phyloP scores from a whole-genome alignment of 768 basidiomycete genomes.

The Inosperma sp. region DNA sequence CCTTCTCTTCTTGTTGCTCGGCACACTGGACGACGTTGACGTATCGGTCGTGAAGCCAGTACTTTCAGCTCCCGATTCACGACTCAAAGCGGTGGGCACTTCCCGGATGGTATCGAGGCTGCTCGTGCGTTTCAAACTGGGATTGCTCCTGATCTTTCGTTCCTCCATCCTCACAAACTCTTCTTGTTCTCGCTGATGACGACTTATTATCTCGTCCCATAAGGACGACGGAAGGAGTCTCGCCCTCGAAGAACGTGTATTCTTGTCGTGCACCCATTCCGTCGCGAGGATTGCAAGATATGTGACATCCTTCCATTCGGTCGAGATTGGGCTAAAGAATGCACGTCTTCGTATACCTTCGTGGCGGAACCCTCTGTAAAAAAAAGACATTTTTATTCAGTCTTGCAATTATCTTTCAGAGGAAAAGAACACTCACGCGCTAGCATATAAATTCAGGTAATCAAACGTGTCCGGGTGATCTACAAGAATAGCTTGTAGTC shows the following conservation, averaged over 20 bases:
- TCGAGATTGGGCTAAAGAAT: slow-evolving; percentile 41
- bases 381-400: neutral
- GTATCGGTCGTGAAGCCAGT: slow-evolving; percentile 8
- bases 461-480: slow-evolving; percentile 40
- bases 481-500: slow-evolving; percentile 50
- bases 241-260: slow-evolving; percentile 10
- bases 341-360: slow-evolving; percentile 61
- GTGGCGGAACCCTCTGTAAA: slow-evolving; percentile 49
- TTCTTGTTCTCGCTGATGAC: slow-evolving; percentile 56
- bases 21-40: neutral
- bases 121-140: slow-evolving; percentile 28
- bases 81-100: slow-evolving; percentile 1
- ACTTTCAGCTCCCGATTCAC: slow-evolving; percentile 10
- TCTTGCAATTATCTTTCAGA: neutral
- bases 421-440: slow-evolving; percentile 22
- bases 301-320: slow-evolving; percentile 55
- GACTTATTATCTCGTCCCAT: slow-evolving; percentile 60
- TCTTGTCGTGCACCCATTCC: slow-evolving; percentile 42
- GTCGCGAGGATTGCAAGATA: slow-evolving; percentile 58
- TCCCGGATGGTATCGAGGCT: slow-evolving; percentile 43
- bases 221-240: slow-evolving; percentile 34
- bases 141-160: neutral
- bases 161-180: slow-evolving; percentile 52
- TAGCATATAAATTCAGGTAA: slow-evolving; percentile 46
- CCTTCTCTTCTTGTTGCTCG: neutral